These are phyloP conservation scores for Aspergillus eucalypticola DNA, from an alignment of 2,329 filamentous ascomycete genomes.

Conservation along the genomic window DNA sequence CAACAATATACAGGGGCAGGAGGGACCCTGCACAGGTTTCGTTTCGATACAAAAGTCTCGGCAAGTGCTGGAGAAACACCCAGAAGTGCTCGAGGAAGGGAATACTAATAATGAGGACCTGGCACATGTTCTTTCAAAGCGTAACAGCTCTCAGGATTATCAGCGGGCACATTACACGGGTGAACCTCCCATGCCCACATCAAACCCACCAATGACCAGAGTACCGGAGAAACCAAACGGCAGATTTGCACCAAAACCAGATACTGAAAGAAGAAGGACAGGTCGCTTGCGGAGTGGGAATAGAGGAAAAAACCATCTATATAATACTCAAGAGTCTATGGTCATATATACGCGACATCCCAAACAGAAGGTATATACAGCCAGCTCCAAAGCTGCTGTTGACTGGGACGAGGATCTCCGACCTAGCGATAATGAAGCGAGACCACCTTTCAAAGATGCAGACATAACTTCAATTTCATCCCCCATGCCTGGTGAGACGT, in stretches of 20 bases:
- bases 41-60: not conserved
- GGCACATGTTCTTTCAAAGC: too few species aligned
- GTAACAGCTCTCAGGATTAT: not conserved
- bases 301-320: not conserved
- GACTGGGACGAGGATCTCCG: conserved; percentile 37
- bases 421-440: conserved; percentile 23
- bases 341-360: conserved; percentile 18
- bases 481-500: conserved; percentile 8
- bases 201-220: not conserved
- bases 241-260: not conserved
- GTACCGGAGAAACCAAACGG: not conserved
- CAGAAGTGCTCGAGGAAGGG: not conserved
- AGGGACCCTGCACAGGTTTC: not conserved
- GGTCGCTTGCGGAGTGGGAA: not conserved
- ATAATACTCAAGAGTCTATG: conserved; percentile 22
- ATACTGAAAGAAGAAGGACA: not conserved
- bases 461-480: conserved; percentile 21
- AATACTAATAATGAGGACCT: not conserved
- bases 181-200: not conserved
- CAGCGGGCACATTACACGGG: not conserved
- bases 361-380: conserved; percentile 21
- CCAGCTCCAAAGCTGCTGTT: conserved; percentile 20
- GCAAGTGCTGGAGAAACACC: not conserved
- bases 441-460: not conserved
- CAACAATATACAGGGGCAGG: not conserved